Evolutionary conservation across 345 rosid species (phyloP).

Genomic region (Hirschfeldia incana): DNA sequence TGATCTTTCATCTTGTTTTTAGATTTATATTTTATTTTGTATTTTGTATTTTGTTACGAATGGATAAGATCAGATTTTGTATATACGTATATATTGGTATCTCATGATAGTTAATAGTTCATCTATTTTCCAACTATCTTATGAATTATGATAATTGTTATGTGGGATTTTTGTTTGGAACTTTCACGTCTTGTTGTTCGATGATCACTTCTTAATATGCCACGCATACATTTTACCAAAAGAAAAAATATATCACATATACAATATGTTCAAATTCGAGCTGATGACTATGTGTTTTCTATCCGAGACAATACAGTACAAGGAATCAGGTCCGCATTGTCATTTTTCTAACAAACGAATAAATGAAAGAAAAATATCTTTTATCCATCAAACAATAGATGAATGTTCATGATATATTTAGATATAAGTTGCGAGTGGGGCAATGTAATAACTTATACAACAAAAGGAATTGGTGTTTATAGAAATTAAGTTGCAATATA

Average conservation of each 20-base stretch:
- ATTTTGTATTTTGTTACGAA: not conserved
- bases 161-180: not conserved
- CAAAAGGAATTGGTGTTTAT: no score
- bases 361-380: not conserved
- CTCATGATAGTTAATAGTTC: not conserved
- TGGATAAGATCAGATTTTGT: conserved; percentile 25
- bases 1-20: conserved; percentile 5
- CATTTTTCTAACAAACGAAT: not conserved
- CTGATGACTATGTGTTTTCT: not conserved
- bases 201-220: not conserved
- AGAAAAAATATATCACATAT: not conserved
- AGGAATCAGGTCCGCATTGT: not conserved
- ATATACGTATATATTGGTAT: not conserved
- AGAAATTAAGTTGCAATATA: no score
- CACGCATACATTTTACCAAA: no score
- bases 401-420: no score
- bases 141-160: not conserved
- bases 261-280: not conserved
- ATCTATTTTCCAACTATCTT: not conserved
- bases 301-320: not conserved
- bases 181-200: not conserved
- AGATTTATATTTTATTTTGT: not conserved
- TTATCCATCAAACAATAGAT: not conserved
- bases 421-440: no score
- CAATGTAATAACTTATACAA: no score